Percentiles rank a stretch among this genome's conserved stretches.
phyloP scores from a whole-genome alignment of 805 yeast species.

The Yarrowia porcina region DNA sequence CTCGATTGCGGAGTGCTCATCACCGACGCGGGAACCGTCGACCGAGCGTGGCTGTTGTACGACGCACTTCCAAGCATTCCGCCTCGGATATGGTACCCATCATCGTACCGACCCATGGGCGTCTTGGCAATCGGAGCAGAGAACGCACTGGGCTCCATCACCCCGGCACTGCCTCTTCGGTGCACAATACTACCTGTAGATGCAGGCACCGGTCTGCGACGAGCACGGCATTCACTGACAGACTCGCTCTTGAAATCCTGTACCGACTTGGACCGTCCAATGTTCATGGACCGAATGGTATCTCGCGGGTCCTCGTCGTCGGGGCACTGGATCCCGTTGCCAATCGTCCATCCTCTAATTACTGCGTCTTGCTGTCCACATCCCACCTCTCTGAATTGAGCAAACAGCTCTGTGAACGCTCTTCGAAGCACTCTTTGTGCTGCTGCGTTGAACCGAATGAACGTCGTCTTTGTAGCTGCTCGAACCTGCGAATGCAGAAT shows the following conservation, averaged over 20 bases:
- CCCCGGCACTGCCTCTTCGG: constrained; percentile 3
- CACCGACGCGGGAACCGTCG: constrained; percentile 1
- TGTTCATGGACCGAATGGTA: constrained; percentile 7
- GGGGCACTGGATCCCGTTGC: background rate
- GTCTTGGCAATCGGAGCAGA: constrained; percentile 12
- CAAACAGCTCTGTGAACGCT: constrained; percentile 18
- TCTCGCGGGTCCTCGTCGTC: constrained; percentile 15
- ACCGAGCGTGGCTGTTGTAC: constrained; percentile 15
- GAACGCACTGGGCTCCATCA: constrained; percentile 18
- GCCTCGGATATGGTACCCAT: constrained; percentile 12
- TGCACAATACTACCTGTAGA: background rate
- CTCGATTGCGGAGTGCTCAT: constrained; percentile 22
- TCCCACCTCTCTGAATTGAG: constrained; percentile 4
- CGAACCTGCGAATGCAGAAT: constrained; percentile 23
- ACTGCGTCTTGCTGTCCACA: background rate
- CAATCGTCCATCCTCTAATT: constrained; percentile 1
- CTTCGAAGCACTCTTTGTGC: constrained; percentile 5
- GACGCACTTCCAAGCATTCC: background rate
- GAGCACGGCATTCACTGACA: background rate
- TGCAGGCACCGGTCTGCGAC: background rate
- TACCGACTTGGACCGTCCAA: constrained; percentile 18
- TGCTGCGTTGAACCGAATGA: constrained; percentile 15
- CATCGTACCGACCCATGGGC: constrained; percentile 6
- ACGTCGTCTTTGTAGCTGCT: constrained; percentile 19
- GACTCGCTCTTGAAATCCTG: constrained; percentile 10